These are phyloP conservation scores for Boehmeria nivea DNA, from an alignment of 306 rosid genomes.

Conservation along the genomic window DNA sequence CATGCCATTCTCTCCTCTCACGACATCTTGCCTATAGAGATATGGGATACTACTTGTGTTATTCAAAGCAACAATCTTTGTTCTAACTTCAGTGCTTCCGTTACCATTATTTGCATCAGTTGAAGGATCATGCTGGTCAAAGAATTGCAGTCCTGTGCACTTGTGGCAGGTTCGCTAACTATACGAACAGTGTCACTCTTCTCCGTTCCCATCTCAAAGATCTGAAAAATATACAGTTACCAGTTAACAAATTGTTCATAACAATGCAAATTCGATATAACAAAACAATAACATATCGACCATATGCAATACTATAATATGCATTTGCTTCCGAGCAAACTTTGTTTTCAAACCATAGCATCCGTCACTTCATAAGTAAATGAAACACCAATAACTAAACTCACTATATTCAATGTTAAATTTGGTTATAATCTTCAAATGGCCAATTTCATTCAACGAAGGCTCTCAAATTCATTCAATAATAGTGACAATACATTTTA, in stretches of 20 bases:
- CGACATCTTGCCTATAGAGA: constrained; percentile 82
- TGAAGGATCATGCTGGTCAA: constrained; percentile 22
- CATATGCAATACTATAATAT: not conserved
- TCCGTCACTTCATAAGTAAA: constrained; percentile 1
- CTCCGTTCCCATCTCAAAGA: constrained; percentile 58
- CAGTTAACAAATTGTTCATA: constrained; percentile 16
- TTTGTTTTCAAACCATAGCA: not conserved
- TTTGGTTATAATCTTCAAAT: not conserved
- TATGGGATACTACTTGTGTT: constrained; percentile 28
- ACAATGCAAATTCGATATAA: not conserved
- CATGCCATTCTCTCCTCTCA: constrained; percentile 50
- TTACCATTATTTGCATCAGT: constrained; percentile 29
- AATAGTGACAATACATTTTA: too few relatives aligned
- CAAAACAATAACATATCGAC: too few relatives aligned
- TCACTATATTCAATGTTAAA: not conserved
- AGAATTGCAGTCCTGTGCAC: constrained; percentile 25
- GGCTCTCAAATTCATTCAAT: too few relatives aligned
- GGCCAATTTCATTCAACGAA: not conserved
- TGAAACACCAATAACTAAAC: not conserved
- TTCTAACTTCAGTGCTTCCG: constrained; percentile 43
- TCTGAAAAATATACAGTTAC: constrained; percentile 18
- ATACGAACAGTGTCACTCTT: constrained; percentile 29
- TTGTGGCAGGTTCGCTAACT: constrained; percentile 31
- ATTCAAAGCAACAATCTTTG: constrained; percentile 22
- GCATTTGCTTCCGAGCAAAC: not conserved